These are phyloP conservation scores for Phenoliferia sp. DNA, from an alignment of 1,284 basidiomycete genomes.

Conservation along the genomic window DNA sequence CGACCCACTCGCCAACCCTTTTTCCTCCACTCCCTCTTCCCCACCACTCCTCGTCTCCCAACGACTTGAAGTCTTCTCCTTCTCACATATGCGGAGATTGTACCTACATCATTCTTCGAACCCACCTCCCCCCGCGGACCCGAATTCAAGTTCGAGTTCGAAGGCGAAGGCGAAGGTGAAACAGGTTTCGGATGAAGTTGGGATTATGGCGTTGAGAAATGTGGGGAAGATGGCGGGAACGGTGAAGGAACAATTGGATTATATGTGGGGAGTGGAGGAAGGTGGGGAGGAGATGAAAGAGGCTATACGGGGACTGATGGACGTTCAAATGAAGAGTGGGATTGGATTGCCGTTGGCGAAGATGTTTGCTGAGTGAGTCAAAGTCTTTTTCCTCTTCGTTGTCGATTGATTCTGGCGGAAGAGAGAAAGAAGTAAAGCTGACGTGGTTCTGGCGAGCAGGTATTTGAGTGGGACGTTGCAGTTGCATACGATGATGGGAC, in stretches of 20 bases:
- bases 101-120: conserved; percentile 26
- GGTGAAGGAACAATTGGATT: conserved; percentile 1
- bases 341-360: conserved; percentile 33
- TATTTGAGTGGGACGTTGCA: conserved; percentile 31
- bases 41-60: conserved; percentile 19
- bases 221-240: conserved; percentile 9
- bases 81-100: conserved; percentile 29
- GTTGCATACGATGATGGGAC: conserved; percentile 30
- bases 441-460: neutral
- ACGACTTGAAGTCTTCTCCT: conserved; percentile 31
- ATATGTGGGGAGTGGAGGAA: neutral
- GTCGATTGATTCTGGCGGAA: neutral
- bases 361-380: conserved; percentile 33
- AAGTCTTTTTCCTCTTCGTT: neutral
- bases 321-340: conserved; percentile 27
- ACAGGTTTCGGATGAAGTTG: no score
- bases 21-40: conserved; percentile 12
- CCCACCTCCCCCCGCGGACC: neutral
- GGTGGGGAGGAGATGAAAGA: neutral
- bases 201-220: conserved; percentile 6
- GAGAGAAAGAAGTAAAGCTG: no score
- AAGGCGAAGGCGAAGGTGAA: neutral
- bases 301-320: conserved; percentile 19
- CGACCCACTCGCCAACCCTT: conserved; percentile 6
- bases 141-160: neutral